Percentiles rank a stretch among this genome's conserved stretches.
phyloP scores from a whole-genome alignment of 306 rosid species.

The Mucuna pruriens region DNA sequence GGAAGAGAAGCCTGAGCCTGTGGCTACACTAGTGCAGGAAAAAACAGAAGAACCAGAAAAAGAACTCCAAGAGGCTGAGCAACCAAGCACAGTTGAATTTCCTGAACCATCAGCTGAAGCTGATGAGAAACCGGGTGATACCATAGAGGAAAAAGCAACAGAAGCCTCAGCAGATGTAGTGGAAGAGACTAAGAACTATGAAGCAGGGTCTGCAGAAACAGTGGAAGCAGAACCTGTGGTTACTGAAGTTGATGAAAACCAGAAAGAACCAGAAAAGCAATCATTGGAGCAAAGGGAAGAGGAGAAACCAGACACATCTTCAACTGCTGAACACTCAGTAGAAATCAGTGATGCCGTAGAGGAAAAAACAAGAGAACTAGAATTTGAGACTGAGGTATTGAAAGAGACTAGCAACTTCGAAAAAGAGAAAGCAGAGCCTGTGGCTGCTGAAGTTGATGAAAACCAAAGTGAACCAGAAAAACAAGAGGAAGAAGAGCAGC shows the following conservation, averaged over 20 bases:
- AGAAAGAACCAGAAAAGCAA: slow-evolving; percentile 40
- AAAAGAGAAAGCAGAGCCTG: slow-evolving; percentile 42
- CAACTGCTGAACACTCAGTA: slow-evolving; percentile 5
- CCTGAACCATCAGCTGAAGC: slow-evolving; percentile 38
- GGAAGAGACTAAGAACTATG: slow-evolving; percentile 23
- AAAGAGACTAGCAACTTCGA: slow-evolving; percentile 26
- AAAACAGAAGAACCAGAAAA: slow-evolving; percentile 37
- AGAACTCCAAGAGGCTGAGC: slow-evolving; percentile 28
- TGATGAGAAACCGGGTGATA: slow-evolving; percentile 28
- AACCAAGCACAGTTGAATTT: slow-evolving; percentile 24
- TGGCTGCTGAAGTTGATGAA: slow-evolving; percentile 44
- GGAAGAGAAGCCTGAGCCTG: slow-evolving; percentile 31
- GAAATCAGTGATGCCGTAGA: slow-evolving; percentile 33
- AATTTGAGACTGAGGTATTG: slow-evolving; percentile 12
- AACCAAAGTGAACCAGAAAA: slow-evolving; percentile 38
- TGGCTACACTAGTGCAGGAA: slow-evolving; percentile 8
- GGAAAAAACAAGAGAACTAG: slow-evolving; percentile 45
- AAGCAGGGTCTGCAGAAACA: slow-evolving; percentile 32
- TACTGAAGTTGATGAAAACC: slow-evolving; percentile 46
- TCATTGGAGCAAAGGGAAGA: slow-evolving; percentile 32
- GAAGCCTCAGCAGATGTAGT: not conserved
- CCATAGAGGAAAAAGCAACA: slow-evolving; percentile 21
- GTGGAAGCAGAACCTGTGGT: slow-evolving; percentile 33
- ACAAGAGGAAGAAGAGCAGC: slow-evolving; percentile 35
- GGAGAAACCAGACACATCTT: slow-evolving; percentile 18